These are phyloP conservation scores for Russula foetens DNA, from an alignment of 768 basidiomycete genomes.

Conservation along the genomic window DNA sequence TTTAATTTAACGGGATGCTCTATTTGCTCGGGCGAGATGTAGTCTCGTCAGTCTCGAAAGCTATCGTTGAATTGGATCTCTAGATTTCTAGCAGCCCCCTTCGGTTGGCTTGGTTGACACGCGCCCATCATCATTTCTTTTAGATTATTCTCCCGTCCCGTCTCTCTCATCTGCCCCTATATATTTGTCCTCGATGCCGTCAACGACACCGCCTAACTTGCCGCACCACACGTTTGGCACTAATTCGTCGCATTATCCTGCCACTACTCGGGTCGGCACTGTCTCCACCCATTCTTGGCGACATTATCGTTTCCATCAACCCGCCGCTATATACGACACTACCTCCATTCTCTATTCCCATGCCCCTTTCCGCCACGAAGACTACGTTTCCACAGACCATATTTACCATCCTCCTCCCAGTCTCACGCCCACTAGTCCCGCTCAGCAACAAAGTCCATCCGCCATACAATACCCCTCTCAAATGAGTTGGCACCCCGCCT, in stretches of 20 bases:
- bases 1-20: too few relatives aligned
- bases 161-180: not conserved
- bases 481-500: not conserved
- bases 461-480: not conserved
- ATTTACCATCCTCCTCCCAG: not conserved
- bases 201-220: constrained; percentile 7
- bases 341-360: not conserved
- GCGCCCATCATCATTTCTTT: not conserved
- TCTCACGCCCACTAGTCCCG: not conserved
- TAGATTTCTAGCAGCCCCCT: too few relatives aligned
- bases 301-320: constrained; percentile 8
- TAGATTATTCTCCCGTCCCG: not conserved
- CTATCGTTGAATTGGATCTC: too few relatives aligned
- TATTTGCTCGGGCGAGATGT: not conserved
- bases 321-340: constrained; percentile 10
- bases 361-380: not conserved
- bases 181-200: constrained; percentile 9
- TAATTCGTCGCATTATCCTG: not conserved
- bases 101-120: not conserved
- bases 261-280: not conserved
- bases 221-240: not conserved
- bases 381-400: not conserved
- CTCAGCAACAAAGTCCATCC: not conserved
- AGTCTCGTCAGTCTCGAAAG: not conserved
- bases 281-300: not conserved